Evolutionary conservation across 2,329 filamentous ascomycete species (phyloP), one percentile per base, ranked within the genome.

Genomic region (Sporothrix euskadiensis): DNA sequence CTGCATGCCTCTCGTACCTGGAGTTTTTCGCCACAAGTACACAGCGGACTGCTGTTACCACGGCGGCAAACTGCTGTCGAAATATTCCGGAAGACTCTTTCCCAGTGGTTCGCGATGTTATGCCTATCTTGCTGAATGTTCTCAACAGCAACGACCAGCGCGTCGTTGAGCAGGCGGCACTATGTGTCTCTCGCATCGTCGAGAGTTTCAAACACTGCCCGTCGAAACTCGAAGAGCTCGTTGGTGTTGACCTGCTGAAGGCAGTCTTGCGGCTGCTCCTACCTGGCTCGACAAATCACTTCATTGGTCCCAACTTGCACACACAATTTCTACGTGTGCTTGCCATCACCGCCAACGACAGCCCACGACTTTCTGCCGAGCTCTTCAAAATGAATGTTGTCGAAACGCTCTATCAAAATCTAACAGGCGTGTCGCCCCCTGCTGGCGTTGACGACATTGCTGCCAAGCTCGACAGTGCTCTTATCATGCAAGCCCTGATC

Each of bases 21-120:
- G 96, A 99, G 80, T 99, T 99, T 83, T 99, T 99, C 79, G 92
- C 95, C 19, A 99, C 96, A 0, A 96, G 95, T 81, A 98, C 96
- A 1, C 96, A 99, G 82, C 90, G 96, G 76, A 98, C 95, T 16
- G 96, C 96, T 7, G 96, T 99, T 8, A 98, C 94, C 3, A 99
- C 95, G 14, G 96, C 97, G 10, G 97, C 96, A 73, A 99, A 99
- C 80, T 99, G 96, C 84, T 99, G 97, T 81, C 92, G 96, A 76
- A 98, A 98, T 80, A 96, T 99, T 22, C 93, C 94, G 1, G 92
- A 95, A 78, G 96, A 98, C 79, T 97, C 94, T 0, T 99, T 99
- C 79, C 86, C 90, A 0, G 94, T 97, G 10, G 92, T 99, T 68
- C 90, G 91, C 79, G 94, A 98, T 81, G 96, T 98, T 57, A 99